These are phyloP conservation scores for Leishmania major DNA, from an alignment of 208 protist species.

Conservation along the genomic window DNA sequence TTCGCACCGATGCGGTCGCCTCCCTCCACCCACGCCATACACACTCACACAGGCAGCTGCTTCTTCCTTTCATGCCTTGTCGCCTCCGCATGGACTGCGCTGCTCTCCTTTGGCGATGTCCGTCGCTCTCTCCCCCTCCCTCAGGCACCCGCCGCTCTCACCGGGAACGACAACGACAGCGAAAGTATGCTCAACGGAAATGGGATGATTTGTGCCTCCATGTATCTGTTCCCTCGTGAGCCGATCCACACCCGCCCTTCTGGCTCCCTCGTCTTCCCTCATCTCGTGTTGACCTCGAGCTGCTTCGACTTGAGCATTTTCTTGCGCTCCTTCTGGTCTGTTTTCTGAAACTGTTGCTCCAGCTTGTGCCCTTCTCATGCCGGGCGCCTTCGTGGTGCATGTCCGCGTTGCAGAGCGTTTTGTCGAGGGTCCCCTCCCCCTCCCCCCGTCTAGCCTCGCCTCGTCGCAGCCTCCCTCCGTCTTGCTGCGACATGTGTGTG, in stretches of 20 bases:
- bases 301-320: not conserved
- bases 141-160: not conserved
- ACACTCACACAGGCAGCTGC: not conserved
- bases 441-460: no score
- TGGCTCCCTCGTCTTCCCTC: not conserved
- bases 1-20: not conserved
- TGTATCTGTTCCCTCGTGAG: not conserved
- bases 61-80: not conserved
- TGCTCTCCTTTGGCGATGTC: not conserved
- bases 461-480: no score
- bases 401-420: not conserved
- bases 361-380: not conserved
- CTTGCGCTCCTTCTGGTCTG: not conserved
- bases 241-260: not conserved
- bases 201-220: not conserved
- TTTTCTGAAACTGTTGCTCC: not conserved
- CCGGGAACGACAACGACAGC: not conserved
- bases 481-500: no score
- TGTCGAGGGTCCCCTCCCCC: no score
- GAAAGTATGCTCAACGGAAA: not conserved
- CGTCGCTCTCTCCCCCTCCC: not conserved
- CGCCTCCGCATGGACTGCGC: not conserved
- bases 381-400: not conserved
- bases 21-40: not conserved
- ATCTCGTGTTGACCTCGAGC: not conserved